A percentile compares a stretch with the other conserved stretches of the same genome.
These are phyloP conservation scores for Fusarium sp. DNA, from an alignment of 2,329 filamentous ascomycete species.

Conservation along the genomic window DNA sequence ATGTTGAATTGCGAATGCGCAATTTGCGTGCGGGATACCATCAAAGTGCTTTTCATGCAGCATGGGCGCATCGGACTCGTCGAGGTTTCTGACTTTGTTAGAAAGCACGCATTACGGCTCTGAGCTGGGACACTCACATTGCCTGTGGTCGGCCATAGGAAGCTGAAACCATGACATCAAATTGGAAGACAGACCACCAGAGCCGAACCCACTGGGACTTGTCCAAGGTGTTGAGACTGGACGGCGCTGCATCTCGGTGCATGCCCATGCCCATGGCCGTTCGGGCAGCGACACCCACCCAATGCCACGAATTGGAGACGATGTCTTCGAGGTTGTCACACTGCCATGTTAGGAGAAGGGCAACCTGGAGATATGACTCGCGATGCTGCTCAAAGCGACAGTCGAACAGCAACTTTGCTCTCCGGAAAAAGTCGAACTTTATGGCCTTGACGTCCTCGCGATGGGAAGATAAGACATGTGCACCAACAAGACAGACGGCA, in stretches of 20 bases:
- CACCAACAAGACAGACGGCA: conserved; percentile 63
- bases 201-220: conserved; percentile 53
- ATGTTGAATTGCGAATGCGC: conserved; percentile 60
- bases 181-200: conserved; percentile 57
- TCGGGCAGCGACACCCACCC: conserved; percentile 64
- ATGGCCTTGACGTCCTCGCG: conserved; percentile 54
- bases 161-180: conserved; percentile 52
- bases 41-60: conserved; percentile 60
- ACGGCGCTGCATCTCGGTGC: conserved; percentile 53
- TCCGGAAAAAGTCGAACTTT: conserved; percentile 62
- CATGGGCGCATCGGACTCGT: conserved; percentile 62
- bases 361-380: conserved; percentile 65
- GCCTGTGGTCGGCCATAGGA: conserved; percentile 64
- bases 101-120: neutral
- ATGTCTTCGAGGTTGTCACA: conserved; percentile 67
- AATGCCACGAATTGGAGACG: conserved; percentile 63
- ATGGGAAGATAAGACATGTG: conserved; percentile 59
- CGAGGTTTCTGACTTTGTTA: conserved; percentile 51
- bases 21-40: conserved; percentile 52
- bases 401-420: conserved; percentile 66
- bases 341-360: conserved; percentile 67
- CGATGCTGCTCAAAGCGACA: conserved; percentile 65
- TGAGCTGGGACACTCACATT: conserved; percentile 49
- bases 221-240: conserved; percentile 45
- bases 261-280: conserved; percentile 67